Evolutionary conservation across 2,329 filamentous ascomycete species (phyloP).

Genomic region (Fusarium sp.): DNA sequence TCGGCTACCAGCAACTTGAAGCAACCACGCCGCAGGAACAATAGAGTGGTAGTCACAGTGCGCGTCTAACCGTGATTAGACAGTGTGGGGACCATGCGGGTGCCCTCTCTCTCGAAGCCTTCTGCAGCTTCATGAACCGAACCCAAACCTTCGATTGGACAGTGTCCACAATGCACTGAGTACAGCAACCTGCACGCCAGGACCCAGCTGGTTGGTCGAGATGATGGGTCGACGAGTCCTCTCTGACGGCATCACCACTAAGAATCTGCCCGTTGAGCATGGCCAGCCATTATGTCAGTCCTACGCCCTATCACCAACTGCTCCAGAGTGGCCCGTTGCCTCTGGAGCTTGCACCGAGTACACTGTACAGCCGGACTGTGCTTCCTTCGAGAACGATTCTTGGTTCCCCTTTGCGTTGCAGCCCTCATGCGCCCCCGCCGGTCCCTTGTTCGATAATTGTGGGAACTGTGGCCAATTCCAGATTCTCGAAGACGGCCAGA

Average conservation of each 20-base stretch:
- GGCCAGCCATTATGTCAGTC: not conserved
- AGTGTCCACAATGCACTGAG: not conserved
- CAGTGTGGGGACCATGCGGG: slow-evolving; percentile 11
- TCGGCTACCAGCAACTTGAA: not conserved
- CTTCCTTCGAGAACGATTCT: slow-evolving; percentile 45
- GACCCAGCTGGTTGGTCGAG: not conserved
- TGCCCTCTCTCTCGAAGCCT: slow-evolving; percentile 13
- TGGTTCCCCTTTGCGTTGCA: slow-evolving; percentile 36
- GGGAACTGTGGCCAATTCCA: slow-evolving; percentile 37
- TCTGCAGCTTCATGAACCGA: slow-evolving; percentile 9
- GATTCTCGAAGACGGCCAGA: slow-evolving; percentile 46
- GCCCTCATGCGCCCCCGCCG: slow-evolving; percentile 18
- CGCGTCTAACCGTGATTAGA: not conserved
- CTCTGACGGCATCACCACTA: not conserved
- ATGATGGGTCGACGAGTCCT: not conserved
- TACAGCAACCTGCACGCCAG: slow-evolving; percentile 5
- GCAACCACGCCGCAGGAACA: not conserved
- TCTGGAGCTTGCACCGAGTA: not conserved
- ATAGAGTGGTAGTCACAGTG: not conserved
- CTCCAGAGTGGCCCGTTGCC: not conserved
- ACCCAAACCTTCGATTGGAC: slow-evolving; percentile 14
- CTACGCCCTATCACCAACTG: not conserved
- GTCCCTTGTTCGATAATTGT: slow-evolving; percentile 32
- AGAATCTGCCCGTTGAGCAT: not conserved
- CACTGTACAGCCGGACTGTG: slow-evolving; percentile 32